Evolutionary conservation across 768 basidiomycete species (phyloP), one percentile per base, ranked within the genome.

Genomic region (Piloderma croceum): DNA sequence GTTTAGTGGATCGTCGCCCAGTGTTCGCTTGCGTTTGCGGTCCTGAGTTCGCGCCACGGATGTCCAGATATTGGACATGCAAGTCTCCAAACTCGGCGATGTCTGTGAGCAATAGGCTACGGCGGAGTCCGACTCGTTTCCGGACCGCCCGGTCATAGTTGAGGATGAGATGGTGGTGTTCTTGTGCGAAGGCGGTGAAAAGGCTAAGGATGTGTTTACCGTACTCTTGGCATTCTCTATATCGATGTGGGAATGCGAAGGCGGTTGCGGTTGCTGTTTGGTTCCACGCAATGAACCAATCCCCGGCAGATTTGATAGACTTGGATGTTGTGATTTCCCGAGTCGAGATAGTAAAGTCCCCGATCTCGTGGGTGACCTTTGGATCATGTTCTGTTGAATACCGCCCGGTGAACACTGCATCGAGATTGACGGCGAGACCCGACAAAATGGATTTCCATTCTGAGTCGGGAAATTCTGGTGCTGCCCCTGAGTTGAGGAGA

Each of bases 101-200:
- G 31, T 67, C 53, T 11, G 50, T 43, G 51, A 62, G 57, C 6
- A 42, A 32, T 2, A 47, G 21, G 1, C 34, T 7, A 18, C 39
- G 45, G 20, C 50, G 42, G 4, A 49, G 45, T 18, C 39, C 48
- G 17, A 61, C 56, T 4, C 33, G 13, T 2, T 53, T 50, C 2
- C 63, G 35, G 13, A 65, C 41, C 0, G 59, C 61, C 15, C 48
- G 44, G 43, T 71, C 65, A 39, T 48, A 62, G 4, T 49, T 22
- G 40, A 69, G 49, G n/a, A n/a, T n/a, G n/a, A n/a, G n/a, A n/a
- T n/a, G n/a, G n/a, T n/a, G n/a, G n/a, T n/a, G n/a, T n/a, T 40
- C 7, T 0, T 15, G 13, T 0, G n/a, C 3, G 10, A 48, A 31
- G 5, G 50, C 21, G 12, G 37, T 19, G 48, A 67, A 64, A 6